A percentile compares a stretch with the other conserved stretches of the same genome.
Conservation (phyloP, 257 asterid species). For the Penstemon barbatus region DNA sequence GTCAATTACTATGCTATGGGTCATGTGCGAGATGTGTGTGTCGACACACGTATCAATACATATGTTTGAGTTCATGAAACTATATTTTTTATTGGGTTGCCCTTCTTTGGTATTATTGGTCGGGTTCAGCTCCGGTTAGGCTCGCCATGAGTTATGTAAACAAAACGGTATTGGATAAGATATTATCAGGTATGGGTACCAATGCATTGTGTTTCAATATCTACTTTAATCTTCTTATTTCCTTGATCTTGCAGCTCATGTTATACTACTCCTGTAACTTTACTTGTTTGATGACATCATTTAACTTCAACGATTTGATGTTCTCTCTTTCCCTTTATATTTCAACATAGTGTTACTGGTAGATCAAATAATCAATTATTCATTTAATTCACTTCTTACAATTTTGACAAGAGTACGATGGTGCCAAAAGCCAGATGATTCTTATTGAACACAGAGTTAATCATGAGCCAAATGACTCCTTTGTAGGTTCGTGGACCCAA, state of each 20-base stretch:
- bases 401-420: background rate
- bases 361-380: background rate
- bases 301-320: background rate
- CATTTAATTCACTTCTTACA: background rate
- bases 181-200: background rate
- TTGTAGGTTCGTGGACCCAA: constrained; percentile 94
- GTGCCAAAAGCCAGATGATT: background rate
- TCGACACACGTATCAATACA: too few relatives aligned
- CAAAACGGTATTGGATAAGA: too few relatives aligned
- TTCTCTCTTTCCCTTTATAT: too few relatives aligned
- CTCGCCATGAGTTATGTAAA: too few relatives aligned
- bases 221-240: background rate
- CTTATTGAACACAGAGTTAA: constrained; percentile 19
- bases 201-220: background rate
- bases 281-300: background rate
- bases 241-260: too few relatives aligned
- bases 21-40: too few relatives aligned
- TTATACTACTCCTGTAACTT: too few relatives aligned
- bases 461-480: background rate
- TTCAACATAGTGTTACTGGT: background rate
- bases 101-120: too few relatives aligned
- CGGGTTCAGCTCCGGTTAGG: too few relatives aligned
- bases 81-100: too few relatives aligned
- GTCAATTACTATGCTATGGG: background rate
- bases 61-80: too few relatives aligned